Base-by-base conservation (phyloP, 306 rosid species). In the Lagenaria siceraria region DNA sequence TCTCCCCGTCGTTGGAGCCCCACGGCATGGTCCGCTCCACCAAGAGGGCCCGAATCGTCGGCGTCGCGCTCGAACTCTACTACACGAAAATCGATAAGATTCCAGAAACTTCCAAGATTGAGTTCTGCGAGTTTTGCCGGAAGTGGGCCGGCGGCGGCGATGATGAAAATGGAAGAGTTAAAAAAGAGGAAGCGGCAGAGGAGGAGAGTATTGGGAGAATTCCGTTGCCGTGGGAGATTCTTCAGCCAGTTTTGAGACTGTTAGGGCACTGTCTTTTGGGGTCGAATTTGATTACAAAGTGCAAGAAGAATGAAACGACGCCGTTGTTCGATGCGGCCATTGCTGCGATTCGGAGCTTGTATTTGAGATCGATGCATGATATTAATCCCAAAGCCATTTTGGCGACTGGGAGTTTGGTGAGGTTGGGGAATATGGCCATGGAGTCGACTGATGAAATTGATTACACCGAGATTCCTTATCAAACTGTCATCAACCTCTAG, bases 11-110 rank as follows among this genome's bases (percentile, higher is more conserved):
- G 6, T 76, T 91, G 8, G 98, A 94, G 12, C 97, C 98, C 3
- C 87, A 87, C 62, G 95, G 91, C 8, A 83, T 91, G 2, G 82
- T 94, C 0, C 18, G 95, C 5, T 90, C 98, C 8, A 89, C 98
- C 0, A 84, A 90, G 9, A 74, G 95, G 18, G 96, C 89, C 0
- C 72, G 88, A 7, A 94, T 94, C 18, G 87, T 94, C 0, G 93
- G 90, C 4, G 96, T 92, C 0, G 88, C 93, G 0, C 63, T 94
- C 0, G 96, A 92, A 29, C 48, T 91, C 9, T 90, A 84, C 76
- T 89, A 78, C 76, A 81, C 62, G 3, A 89, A 88, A 70, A 82
- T 89, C 3, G 38, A 64, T 0, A 70, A 82, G 10, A 85, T 94
- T 81, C 89, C 95, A 0, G 19, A 38, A 0, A 53, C 69, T 0